phyloP scores from a whole-genome alignment of 129 eudicot genomes.

The Chrysanthemum makinoi region DNA sequence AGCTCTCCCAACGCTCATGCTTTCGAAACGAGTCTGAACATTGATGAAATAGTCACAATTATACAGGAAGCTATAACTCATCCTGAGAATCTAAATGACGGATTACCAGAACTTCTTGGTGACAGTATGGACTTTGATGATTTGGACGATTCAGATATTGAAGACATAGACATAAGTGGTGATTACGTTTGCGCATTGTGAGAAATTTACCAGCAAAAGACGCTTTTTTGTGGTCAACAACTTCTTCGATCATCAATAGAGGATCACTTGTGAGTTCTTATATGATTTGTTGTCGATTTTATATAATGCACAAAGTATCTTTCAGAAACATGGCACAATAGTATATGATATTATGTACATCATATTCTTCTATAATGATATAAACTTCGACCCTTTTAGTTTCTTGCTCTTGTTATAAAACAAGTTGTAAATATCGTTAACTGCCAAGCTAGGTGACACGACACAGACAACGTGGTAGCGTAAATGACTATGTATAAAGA shows the following conservation, averaged over 20 bases:
- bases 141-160: slow-evolving; percentile 54
- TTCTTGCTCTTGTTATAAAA: not conserved
- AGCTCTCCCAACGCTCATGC: slow-evolving; percentile 36
- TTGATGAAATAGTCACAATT: slow-evolving; percentile 49
- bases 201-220: not conserved
- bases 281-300: no score
- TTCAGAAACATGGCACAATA: no score
- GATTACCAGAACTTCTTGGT: slow-evolving; percentile 29
- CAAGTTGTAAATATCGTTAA: not conserved
- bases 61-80: slow-evolving; percentile 57
- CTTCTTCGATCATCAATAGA: no score
- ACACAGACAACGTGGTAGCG: not conserved
- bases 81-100: slow-evolving; percentile 27
- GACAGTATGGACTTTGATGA: slow-evolving; percentile 71
- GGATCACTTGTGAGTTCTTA: no score
- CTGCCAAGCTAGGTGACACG: not conserved
- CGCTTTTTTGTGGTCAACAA: not conserved
- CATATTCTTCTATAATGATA: no score
- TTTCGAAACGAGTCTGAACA: slow-evolving; percentile 39
- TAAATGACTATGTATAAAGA: not conserved
- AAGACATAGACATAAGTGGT: slow-evolving; percentile 55
- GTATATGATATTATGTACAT: no score
- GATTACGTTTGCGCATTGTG: slow-evolving; percentile 46
- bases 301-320: no score
- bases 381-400: no score